These are phyloP conservation scores for Cordyceps pruinosa DNA, from an alignment of 2,329 filamentous ascomycete genomes.

Conservation along the genomic window DNA sequence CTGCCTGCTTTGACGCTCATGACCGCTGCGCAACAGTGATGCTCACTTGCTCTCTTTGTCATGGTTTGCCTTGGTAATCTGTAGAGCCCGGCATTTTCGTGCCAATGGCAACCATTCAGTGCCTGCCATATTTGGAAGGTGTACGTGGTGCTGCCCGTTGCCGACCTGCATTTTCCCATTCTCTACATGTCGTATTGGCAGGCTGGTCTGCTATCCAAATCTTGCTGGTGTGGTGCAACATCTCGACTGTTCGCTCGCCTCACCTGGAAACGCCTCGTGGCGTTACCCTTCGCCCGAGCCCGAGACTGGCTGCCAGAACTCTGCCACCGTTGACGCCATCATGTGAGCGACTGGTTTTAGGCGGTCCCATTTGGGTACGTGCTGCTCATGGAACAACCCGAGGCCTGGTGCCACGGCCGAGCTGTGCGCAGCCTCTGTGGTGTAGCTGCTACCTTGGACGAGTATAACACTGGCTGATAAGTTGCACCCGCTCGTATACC, in stretches of 20 bases:
- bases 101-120: background rate
- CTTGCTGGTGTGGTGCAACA: background rate
- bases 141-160: background rate
- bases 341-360: background rate
- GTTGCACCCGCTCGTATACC: background rate
- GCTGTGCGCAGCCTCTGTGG: background rate
- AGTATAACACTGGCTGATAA: background rate
- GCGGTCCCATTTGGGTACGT: background rate
- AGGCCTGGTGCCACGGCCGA: background rate
- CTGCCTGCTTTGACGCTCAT: conserved; percentile 4
- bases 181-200: background rate
- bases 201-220: background rate
- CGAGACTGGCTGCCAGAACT: background rate
- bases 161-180: background rate
- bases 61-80: background rate
- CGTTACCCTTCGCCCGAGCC: background rate
- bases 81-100: background rate
- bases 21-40: background rate
- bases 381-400: background rate
- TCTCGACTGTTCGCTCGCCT: background rate
- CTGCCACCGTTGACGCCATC: conserved; percentile 8
- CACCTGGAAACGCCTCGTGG: conserved; percentile 9
- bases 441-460: background rate
- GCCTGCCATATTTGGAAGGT: conserved; percentile 2
- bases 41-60: conserved; percentile 6